Percentiles rank a stretch among this genome's conserved stretches.
phyloP scores from a whole-genome alignment of 2,329 filamentous ascomycete genomes.

The Verticillium longisporum region DNA sequence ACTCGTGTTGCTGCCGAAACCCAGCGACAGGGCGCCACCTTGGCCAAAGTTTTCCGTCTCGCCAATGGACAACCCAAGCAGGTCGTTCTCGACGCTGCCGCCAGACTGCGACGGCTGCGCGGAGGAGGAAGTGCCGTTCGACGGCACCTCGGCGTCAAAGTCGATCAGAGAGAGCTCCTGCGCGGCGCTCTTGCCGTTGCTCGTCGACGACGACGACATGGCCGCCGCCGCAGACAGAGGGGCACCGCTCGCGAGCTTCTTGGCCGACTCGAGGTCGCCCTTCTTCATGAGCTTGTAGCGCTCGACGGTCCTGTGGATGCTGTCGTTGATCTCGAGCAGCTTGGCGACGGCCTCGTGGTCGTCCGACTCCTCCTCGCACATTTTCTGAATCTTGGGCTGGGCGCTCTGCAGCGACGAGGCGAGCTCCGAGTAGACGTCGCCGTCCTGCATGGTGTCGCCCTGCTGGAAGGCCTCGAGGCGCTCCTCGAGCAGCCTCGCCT shows the following conservation, averaged over 20 bases:
- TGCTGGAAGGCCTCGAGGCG: conserved; percentile 78
- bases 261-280: conserved; percentile 79
- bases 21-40: conserved; percentile 76
- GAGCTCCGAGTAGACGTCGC: conserved; percentile 72
- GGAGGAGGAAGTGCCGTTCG: conserved; percentile 31
- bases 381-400: conserved; percentile 58
- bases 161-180: conserved; percentile 91
- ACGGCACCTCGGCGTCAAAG: conserved; percentile 63
- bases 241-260: conserved; percentile 76
- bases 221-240: conserved; percentile 22
- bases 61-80: conserved; percentile 80
- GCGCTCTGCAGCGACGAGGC: conserved; percentile 84
- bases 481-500: conserved; percentile 86
- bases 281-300: conserved; percentile 94
- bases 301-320: conserved; percentile 94
- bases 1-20: conserved; percentile 66
- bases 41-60: conserved; percentile 60
- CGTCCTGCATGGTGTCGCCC: conserved; percentile 69
- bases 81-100: conserved; percentile 72
- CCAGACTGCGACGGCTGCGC: conserved; percentile 41
- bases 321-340: conserved; percentile 95
- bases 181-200: conserved; percentile 53
- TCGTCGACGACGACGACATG: conserved; percentile 5
- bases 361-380: conserved; percentile 40
- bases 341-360: conserved; percentile 94